These are phyloP conservation scores for Petunia axillaris DNA, from an alignment of 257 asterid genomes.

Conservation along the genomic window DNA sequence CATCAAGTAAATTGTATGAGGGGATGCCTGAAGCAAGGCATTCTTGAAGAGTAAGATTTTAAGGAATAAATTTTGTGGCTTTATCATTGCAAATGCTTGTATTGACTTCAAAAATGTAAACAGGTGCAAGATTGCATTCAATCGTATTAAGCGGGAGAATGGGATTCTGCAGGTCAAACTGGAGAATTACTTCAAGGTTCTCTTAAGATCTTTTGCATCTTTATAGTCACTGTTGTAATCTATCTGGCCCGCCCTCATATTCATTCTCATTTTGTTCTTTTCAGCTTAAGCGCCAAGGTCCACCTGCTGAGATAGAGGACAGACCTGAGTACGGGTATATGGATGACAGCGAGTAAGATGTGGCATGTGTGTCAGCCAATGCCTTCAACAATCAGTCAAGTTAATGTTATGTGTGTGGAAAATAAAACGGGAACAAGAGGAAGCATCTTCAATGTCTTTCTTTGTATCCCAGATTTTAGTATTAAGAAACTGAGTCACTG, in stretches of 20 bases:
- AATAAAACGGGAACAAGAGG: neutral
- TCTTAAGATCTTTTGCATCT: neutral
- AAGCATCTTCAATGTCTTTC: neutral
- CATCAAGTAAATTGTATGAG: neutral
- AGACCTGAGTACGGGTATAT: neutral
- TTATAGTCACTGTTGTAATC: neutral
- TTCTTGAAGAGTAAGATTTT: neutral
- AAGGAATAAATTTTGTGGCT: neutral
- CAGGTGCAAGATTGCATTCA: neutral
- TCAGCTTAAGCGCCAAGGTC: neutral
- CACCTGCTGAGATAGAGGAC: constrained; percentile 1
- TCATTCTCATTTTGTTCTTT: neutral
- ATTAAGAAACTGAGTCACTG: neutral
- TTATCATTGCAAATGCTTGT: neutral
- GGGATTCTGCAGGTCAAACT: neutral
- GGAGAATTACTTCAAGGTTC: neutral
- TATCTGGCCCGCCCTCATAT: neutral
- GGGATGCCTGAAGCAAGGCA: neutral
- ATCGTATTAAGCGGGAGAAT: neutral
- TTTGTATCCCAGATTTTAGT: neutral
- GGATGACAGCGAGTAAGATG: neutral
- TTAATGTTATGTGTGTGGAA: neutral
- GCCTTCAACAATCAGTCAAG: neutral
- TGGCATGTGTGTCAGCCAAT: neutral
- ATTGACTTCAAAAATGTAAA: neutral